Conservation (phyloP, 2,329 filamentous ascomycete genomes). For the Fusarium sacchari region DNA sequence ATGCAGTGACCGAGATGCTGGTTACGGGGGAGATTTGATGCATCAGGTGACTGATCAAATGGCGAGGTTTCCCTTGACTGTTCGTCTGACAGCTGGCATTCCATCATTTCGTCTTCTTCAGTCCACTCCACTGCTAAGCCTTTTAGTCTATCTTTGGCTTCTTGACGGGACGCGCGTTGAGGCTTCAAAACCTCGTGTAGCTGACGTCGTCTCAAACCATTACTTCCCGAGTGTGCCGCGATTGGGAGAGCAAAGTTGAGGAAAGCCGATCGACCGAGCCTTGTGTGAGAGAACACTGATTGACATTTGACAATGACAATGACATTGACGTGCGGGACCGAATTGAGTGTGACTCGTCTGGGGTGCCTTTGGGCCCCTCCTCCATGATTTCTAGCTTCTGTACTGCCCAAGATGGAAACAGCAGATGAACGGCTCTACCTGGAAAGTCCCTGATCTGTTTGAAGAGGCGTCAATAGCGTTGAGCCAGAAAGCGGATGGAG, state of each 20-base stretch:
- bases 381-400: neutral
- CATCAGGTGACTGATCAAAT: constrained; percentile 31
- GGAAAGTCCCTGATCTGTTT: constrained; percentile 2
- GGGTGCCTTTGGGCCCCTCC: neutral
- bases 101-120: neutral
- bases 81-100: constrained; percentile 12
- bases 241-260: constrained; percentile 17
- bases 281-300: neutral
- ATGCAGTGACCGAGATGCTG: constrained; percentile 11
- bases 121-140: neutral
- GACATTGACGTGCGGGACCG: constrained; percentile 11
- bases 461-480: constrained; percentile 22
- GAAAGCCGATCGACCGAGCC: constrained; percentile 17
- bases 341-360: neutral
- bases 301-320: constrained; percentile 3
- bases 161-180: constrained; percentile 18
- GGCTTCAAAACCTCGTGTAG: constrained; percentile 18
- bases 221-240: constrained; percentile 31
- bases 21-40: neutral
- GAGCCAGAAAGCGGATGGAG: constrained; percentile 15
- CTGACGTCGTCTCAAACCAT: constrained; percentile 27
- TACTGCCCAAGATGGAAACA: neutral
- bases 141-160: neutral
- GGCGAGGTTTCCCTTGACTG: constrained; percentile 11
- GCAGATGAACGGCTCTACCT: neutral